phyloP scores from a whole-genome alignment of 2,329 filamentous ascomycete species.

The Thelonectria discophora region DNA sequence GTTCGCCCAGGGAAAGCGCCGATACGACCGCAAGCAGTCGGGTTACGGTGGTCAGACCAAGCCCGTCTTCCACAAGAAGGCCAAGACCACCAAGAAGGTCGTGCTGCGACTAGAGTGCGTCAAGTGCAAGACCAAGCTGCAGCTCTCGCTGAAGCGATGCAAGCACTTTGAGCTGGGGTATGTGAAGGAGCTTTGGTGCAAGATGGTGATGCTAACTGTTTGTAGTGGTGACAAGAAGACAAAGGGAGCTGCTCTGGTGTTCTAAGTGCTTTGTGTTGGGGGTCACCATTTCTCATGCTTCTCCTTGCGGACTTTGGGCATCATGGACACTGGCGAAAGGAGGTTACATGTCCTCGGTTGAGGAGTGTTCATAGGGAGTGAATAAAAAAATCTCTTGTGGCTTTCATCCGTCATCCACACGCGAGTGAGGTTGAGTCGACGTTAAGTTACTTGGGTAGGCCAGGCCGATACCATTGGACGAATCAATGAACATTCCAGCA shows the following conservation, averaged over 20 bases:
- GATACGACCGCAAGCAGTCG: slow-evolving; percentile 99
- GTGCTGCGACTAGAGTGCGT: slow-evolving; percentile 98
- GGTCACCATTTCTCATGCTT: slow-evolving; percentile 54
- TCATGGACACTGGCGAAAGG: slow-evolving; percentile 60
- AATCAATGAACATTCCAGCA: not conserved
- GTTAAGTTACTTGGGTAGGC: slow-evolving; percentile 12
- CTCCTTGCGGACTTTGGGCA: slow-evolving; percentile 56
- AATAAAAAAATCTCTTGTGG: slow-evolving; percentile 50
- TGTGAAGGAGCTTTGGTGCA: slow-evolving; percentile 52
- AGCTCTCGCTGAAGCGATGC: slow-evolving; percentile 99
- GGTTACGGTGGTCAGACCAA: slow-evolving; percentile 99
- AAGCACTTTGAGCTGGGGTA: slow-evolving; percentile 99
- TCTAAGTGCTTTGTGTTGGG: slow-evolving; percentile 76
- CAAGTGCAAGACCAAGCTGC: slow-evolving; percentile 96
- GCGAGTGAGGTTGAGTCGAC: slow-evolving; percentile 5
- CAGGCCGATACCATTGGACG: not conserved
- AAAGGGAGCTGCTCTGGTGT: slow-evolving; percentile 99
- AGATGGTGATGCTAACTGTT: slow-evolving; percentile 53
- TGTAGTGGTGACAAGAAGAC: slow-evolving; percentile 99
- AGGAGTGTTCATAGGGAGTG: slow-evolving; percentile 56
- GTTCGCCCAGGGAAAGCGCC: slow-evolving; percentile 98
- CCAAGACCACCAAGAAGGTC: slow-evolving; percentile 99
- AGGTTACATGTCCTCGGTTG: slow-evolving; percentile 56
- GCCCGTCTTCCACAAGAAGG: slow-evolving; percentile 99
- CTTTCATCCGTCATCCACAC: slow-evolving; percentile 24